phyloP scores from a whole-genome alignment of 2,329 filamentous ascomycete genomes.

The Xylariaceae sp. region DNA sequence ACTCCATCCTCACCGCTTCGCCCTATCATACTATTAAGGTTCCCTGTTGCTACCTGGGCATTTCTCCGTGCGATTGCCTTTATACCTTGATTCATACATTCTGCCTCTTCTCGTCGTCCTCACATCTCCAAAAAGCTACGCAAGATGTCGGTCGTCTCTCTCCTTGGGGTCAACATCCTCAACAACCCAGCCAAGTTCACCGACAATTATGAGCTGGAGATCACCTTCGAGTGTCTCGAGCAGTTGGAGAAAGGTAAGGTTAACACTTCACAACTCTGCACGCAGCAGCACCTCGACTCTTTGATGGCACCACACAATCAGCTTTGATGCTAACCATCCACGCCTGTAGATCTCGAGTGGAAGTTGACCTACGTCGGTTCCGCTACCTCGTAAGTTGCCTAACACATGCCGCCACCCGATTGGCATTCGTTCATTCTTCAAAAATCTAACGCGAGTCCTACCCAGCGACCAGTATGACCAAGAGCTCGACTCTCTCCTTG shows the following conservation, averaged over 20 bases:
- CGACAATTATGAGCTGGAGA: slow-evolving; percentile 93
- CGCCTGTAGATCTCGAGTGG: slow-evolving; percentile 84
- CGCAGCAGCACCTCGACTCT: background rate
- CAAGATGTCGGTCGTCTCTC: slow-evolving; percentile 87
- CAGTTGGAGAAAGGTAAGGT: slow-evolving; percentile 77
- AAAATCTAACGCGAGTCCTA: slow-evolving; percentile 13
- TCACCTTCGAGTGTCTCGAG: slow-evolving; percentile 97
- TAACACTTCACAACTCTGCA: background rate
- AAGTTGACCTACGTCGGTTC: slow-evolving; percentile 99
- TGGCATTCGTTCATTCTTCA: slow-evolving; percentile 7
- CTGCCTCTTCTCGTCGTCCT: background rate
- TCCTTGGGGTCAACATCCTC: slow-evolving; percentile 89
- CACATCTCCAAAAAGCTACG: slow-evolving; percentile 9
- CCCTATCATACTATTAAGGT: background rate
- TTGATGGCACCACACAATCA: background rate
- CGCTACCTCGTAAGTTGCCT: slow-evolving; percentile 74
- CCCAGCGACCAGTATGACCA: slow-evolving; percentile 90
- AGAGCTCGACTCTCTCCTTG: slow-evolving; percentile 92
- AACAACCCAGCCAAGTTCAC: slow-evolving; percentile 97
- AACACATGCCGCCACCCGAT: background rate
- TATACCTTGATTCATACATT: background rate
- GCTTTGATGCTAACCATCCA: slow-evolving; percentile 6
- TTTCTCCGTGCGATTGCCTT: background rate
- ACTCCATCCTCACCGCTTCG: background rate
- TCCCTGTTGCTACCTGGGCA: background rate